A percentile compares a stretch with the other conserved stretches of the same genome.
phyloP scores from a whole-genome alignment of 805 yeast species.

The Starmerella apis region DNA sequence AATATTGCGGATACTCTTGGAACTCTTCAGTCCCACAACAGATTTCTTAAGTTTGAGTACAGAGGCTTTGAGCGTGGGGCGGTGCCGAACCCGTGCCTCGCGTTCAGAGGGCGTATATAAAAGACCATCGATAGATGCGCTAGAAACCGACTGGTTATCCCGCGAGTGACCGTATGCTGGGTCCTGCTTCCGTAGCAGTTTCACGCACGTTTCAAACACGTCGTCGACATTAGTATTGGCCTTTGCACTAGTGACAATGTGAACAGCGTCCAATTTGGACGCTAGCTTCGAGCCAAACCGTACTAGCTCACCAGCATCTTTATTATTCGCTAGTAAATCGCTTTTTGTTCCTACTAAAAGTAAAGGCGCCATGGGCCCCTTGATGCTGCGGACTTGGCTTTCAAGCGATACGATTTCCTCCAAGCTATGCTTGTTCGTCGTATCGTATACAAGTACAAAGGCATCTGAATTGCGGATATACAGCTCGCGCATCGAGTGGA shows the following conservation, averaged over 20 bases:
- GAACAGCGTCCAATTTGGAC: constrained; percentile 81
- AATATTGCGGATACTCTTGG: constrained; percentile 20
- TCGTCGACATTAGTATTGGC: constrained; percentile 81
- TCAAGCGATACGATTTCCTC: constrained; percentile 67
- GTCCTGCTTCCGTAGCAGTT: constrained; percentile 43
- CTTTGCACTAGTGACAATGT: constrained; percentile 90
- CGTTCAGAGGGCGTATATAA: constrained; percentile 14
- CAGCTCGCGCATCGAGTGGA: constrained; percentile 84
- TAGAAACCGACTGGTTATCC: constrained; percentile 16
- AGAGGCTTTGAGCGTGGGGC: constrained; percentile 18
- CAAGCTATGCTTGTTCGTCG: constrained; percentile 65
- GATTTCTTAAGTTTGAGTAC: constrained; percentile 20
- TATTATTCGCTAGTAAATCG: constrained; percentile 66
- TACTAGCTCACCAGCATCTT: constrained; percentile 41
- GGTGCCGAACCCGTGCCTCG: constrained; percentile 5
- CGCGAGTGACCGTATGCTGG: constrained; percentile 5
- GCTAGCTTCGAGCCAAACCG: constrained; percentile 78
- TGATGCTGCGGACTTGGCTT: constrained; percentile 75
- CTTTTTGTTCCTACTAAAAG: constrained; percentile 86
- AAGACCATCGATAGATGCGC: constrained; percentile 20
- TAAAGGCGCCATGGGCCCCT: constrained; percentile 77
- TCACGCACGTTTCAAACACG: constrained; percentile 76
- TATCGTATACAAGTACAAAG: constrained; percentile 74
- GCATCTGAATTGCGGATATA: constrained; percentile 73
- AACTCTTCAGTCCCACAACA: constrained; percentile 15